These are phyloP conservation scores for Cryptococcus sp. DNA, from an alignment of 1,284 basidiomycete species.

Conservation along the genomic window DNA sequence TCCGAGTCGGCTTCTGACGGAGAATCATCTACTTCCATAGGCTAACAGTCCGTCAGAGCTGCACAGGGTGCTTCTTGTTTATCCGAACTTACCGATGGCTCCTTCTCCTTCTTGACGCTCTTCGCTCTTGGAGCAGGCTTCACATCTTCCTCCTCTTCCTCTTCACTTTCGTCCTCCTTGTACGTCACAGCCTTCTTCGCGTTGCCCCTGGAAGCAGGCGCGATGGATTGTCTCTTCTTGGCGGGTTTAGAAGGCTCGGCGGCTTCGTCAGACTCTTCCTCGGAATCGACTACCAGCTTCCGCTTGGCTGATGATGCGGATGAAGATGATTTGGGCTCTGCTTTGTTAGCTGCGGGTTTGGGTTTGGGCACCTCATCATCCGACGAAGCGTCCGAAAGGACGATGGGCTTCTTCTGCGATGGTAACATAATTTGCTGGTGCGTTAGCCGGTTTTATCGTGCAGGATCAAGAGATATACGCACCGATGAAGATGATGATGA, in stretches of 20 bases:
- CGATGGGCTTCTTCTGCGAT: conserved; percentile 15
- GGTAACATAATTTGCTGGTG: not conserved
- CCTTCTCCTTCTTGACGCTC: conserved; percentile 20
- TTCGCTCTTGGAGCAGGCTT: conserved; percentile 20
- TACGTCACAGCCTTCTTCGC: conserved; percentile 32
- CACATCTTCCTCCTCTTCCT: conserved; percentile 33
- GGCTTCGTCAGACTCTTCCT: conserved; percentile 22
- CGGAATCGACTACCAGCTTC: conserved; percentile 14
- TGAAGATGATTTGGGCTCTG: conserved; percentile 5
- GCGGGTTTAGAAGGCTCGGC: conserved; percentile 42
- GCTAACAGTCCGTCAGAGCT: conserved; percentile 7
- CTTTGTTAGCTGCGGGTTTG: conserved; percentile 12
- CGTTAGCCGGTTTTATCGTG: not conserved
- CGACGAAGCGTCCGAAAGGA: conserved; percentile 14
- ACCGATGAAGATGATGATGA: conserved; percentile 19
- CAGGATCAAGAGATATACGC: not conserved
- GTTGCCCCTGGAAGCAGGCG: conserved; percentile 10
- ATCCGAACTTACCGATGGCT: conserved; percentile 13
- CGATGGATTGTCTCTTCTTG: conserved; percentile 43
- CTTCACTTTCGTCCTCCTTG: conserved; percentile 35
- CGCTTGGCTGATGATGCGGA: conserved; percentile 17
- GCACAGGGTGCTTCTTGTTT: not conserved
- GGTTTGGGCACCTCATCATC: conserved; percentile 5
- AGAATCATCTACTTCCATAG: conserved; percentile 32
- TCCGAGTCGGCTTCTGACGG: conserved; percentile 18